Percentiles rank a stretch among this genome's conserved stretches.
These are phyloP conservation scores for Grigorovia humatica DNA, from an alignment of 805 yeast species.

Conservation along the genomic window DNA sequence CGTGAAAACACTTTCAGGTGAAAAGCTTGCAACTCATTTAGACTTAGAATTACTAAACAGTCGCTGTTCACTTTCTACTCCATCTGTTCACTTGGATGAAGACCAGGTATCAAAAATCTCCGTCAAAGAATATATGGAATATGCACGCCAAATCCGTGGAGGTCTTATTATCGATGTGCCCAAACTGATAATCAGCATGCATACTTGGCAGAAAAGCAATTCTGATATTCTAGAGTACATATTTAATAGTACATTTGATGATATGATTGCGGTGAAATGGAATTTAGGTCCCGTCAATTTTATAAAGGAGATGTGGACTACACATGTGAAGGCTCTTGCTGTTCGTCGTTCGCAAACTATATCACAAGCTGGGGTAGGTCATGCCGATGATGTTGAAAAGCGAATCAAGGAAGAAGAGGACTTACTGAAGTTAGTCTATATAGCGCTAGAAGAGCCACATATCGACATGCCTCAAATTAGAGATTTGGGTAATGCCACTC, in stretches of 20 bases:
- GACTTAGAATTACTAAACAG: constrained; percentile 54
- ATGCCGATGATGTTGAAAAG: constrained; percentile 28
- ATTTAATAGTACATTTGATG: constrained; percentile 70
- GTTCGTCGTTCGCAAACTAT: constrained; percentile 42
- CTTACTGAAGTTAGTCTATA: constrained; percentile 35
- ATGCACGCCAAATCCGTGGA: constrained; percentile 55
- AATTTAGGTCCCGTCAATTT: constrained; percentile 85
- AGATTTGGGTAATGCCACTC: constrained; percentile 94
- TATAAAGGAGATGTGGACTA: constrained; percentile 84
- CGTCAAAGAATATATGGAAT: constrained; percentile 45
- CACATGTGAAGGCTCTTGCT: constrained; percentile 65
- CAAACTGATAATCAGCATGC: constrained; percentile 62
- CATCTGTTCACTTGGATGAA: constrained; percentile 41
- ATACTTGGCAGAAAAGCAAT: constrained; percentile 50
- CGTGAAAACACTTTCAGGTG: constrained; percentile 30
- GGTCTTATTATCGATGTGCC: constrained; percentile 79
- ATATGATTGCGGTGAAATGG: constrained; percentile 88
- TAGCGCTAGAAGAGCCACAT: constrained; percentile 60
- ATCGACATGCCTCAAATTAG: constrained; percentile 84
- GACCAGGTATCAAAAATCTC: constrained; percentile 35
- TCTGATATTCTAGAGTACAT: constrained; percentile 52
- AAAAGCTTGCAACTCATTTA: constrained; percentile 41
- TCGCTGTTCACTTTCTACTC: constrained; percentile 54
- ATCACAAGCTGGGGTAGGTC: constrained; percentile 10
- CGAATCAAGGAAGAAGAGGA: constrained; percentile 35